phyloP scores from a whole-genome alignment of 805 yeast genomes.

The Ogataea trehaloabstinens region DNA sequence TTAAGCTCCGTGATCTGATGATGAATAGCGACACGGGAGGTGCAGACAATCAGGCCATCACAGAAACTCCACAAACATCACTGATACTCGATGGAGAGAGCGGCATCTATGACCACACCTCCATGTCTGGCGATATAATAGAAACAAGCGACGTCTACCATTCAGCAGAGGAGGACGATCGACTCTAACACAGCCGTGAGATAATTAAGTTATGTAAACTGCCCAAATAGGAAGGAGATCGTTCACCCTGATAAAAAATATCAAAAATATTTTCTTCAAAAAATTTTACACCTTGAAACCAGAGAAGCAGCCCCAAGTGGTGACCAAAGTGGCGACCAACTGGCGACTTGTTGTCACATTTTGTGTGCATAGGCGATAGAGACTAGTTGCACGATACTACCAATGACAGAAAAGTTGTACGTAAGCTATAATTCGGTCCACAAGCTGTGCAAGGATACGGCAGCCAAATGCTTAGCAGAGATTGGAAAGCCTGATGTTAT shows the following conservation, averaged over 20 bases:
- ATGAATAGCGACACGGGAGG: slow-evolving; percentile 13
- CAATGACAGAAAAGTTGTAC: slow-evolving; percentile 43
- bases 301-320: no score
- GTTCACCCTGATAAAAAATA: background rate
- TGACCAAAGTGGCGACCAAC: no score
- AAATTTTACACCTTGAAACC: background rate
- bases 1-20: slow-evolving; percentile 52
- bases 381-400: background rate
- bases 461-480: slow-evolving; percentile 27
- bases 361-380: no score
- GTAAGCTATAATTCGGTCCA: slow-evolving; percentile 80
- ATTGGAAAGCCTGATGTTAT: slow-evolving; percentile 48
- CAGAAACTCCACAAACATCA: slow-evolving; percentile 29
- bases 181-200: no score
- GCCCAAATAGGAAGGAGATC: no score
- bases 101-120: slow-evolving; percentile 25
- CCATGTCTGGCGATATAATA: slow-evolving; percentile 13
- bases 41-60: slow-evolving; percentile 14
- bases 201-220: no score
- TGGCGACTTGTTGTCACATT: no score
- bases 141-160: slow-evolving; percentile 22
- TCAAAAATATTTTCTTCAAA: no score
- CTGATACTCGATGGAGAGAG: slow-evolving; percentile 30
- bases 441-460: slow-evolving; percentile 66
- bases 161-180: slow-evolving; percentile 5